Evolutionary conservation across 1,139 yeast genomes (phyloP).

Genomic region (Suzukiozyma palmioleophila): DNA sequence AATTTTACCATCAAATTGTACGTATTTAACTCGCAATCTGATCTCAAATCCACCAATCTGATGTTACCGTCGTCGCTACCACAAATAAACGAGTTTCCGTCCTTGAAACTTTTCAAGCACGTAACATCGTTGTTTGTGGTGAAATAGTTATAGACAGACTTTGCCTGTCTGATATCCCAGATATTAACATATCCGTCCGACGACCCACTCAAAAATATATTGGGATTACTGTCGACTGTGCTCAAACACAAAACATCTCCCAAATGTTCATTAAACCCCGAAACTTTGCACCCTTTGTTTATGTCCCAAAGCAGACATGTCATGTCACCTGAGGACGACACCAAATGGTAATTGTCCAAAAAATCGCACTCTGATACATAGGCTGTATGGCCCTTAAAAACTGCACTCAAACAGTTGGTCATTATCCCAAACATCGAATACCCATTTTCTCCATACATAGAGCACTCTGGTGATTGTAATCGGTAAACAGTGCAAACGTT

Average conservation of each 20-base stretch:
- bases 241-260: constrained; percentile 72
- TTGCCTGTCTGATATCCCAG: constrained; percentile 63
- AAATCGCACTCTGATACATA: constrained; percentile 77
- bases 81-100: constrained; percentile 58
- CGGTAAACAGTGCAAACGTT: constrained; percentile 69
- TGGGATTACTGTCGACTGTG: constrained; percentile 21
- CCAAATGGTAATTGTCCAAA: constrained; percentile 43
- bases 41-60: constrained; percentile 70
- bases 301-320: constrained; percentile 81
- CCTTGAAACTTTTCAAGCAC: constrained; percentile 63
- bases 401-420: constrained; percentile 45
- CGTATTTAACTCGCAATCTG: constrained; percentile 64
- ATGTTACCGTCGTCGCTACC: constrained; percentile 81
- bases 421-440: constrained; percentile 19
- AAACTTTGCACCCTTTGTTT: constrained; percentile 47
- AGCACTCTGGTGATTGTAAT: constrained; percentile 10
- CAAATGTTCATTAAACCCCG: constrained; percentile 67
- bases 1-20: constrained; percentile 41
- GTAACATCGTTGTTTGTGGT: constrained; percentile 68
- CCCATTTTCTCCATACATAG: constrained; percentile 5
- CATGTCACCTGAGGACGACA: constrained; percentile 84
- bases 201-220: constrained; percentile 63
- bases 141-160: constrained; percentile 55
- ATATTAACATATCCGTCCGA: constrained; percentile 69
- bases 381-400: constrained; percentile 77